These are phyloP conservation scores for Laguncularia racemosa DNA, from an alignment of 345 rosid species.

Conservation along the genomic window DNA sequence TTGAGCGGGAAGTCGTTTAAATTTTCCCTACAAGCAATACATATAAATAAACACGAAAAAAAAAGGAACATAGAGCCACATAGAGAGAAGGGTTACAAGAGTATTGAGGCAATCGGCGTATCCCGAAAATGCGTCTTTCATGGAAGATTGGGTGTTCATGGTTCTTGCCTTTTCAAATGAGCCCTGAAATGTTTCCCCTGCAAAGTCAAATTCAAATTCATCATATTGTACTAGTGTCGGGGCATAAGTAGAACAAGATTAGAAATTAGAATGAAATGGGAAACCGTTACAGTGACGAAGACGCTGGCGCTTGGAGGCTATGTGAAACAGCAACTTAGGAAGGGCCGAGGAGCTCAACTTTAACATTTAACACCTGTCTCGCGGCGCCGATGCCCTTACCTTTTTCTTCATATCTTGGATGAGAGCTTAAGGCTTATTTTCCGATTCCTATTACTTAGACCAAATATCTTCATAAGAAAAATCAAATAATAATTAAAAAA, in stretches of 20 bases:
- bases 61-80: background rate
- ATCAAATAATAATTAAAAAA: no score
- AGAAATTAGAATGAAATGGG: background rate
- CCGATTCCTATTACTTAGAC: no score
- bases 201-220: constrained; percentile 5
- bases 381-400: background rate
- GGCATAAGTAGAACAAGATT: background rate
- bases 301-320: constrained; percentile 48
- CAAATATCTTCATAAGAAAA: no score
- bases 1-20: no score
- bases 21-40: background rate
- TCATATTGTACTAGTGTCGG: no score
- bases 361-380: constrained; percentile 15
- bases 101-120: constrained; percentile 61
- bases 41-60: background rate
- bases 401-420: background rate
- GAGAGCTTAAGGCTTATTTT: background rate
- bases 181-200: constrained; percentile 32
- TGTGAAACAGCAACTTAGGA: constrained; percentile 14
- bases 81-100: constrained; percentile 26
- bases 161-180: constrained; percentile 35
- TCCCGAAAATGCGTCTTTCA: constrained; percentile 43
- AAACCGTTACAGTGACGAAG: constrained; percentile 29
- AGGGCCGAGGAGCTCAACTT: constrained; percentile 13
- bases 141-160: constrained; percentile 40